Percentiles rank a stretch among this genome's conserved stretches.
Conservation (phyloP, 73 alveolate species). For the Paramecium tetraurelia region DNA sequence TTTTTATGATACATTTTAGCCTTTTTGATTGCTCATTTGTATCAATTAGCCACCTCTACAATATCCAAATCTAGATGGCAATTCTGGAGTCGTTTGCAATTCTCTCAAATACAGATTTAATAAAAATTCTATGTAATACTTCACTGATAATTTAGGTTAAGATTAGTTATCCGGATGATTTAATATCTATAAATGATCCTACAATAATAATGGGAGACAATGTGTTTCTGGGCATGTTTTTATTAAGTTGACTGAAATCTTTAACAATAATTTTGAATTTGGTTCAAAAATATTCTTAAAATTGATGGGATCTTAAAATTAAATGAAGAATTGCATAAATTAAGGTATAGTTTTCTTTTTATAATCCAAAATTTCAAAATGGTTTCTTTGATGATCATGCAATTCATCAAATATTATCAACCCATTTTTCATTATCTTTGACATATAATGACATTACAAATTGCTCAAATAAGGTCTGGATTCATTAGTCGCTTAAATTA, state of each 20-base stretch:
- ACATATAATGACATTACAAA: constrained; percentile 21
- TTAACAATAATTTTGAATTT: background rate
- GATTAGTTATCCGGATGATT: background rate
- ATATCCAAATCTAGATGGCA: constrained; percentile 16
- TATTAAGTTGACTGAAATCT: background rate
- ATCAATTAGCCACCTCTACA: background rate
- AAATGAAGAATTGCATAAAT: background rate
- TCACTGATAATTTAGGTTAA: background rate
- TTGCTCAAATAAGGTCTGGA: background rate
- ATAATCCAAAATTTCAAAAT: constrained; percentile 24
- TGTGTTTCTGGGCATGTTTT: constrained; percentile 34
- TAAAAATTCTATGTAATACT: constrained; percentile 9
- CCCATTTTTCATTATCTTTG: constrained; percentile 20
- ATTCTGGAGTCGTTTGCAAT: constrained; percentile 35
- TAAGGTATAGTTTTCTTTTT: background rate
- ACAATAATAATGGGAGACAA: background rate
- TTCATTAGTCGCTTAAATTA: background rate
- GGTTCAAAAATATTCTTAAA: constrained; percentile 43
- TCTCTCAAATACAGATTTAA: background rate
- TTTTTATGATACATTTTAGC: background rate
- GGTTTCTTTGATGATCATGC: constrained; percentile 20
- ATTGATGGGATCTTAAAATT: background rate
- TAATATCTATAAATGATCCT: background rate
- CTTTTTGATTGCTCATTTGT: background rate
- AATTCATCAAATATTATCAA: constrained; percentile 21